Evolutionary conservation across 2,329 filamentous ascomycete species (phyloP).

Genomic region (Pezicula neosporulosa): DNA sequence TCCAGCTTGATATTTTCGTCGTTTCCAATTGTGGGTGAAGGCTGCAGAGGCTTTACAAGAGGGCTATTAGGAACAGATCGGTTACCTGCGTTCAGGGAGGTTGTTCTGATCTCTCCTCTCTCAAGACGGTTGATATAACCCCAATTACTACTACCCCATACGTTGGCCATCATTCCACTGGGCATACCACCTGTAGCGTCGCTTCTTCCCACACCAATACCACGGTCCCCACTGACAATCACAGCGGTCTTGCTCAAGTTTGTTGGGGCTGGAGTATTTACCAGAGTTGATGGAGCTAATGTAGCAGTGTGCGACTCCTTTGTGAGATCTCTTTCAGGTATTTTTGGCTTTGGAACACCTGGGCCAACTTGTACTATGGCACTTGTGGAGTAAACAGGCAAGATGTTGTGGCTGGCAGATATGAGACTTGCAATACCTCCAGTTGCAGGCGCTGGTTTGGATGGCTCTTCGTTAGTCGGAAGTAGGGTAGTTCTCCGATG

Average conservation of each 20-base stretch:
- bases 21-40: constrained; percentile 19
- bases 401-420: constrained; percentile 75
- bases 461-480: constrained; percentile 31
- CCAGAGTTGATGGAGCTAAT: constrained; percentile 78
- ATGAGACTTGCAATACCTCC: constrained; percentile 82
- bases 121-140: constrained; percentile 61
- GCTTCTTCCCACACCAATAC: constrained; percentile 56
- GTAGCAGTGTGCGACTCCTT: constrained; percentile 50
- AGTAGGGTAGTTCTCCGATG: constrained; percentile 70
- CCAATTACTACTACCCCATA: constrained; percentile 91
- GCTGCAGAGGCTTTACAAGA: constrained; percentile 18
- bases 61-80: constrained; percentile 21
- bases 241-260: constrained; percentile 85
- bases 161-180: constrained; percentile 83
- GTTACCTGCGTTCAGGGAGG: constrained; percentile 11
- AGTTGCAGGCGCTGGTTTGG: constrained; percentile 37
- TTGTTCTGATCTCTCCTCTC: constrained; percentile 42
- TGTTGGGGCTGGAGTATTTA: constrained; percentile 78
- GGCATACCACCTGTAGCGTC: constrained; percentile 70
- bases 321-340: constrained; percentile 32
- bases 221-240: constrained; percentile 73
- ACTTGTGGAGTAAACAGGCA: constrained; percentile 58
- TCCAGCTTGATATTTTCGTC: constrained; percentile 26
- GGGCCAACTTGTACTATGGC: constrained; percentile 20
- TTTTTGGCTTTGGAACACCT: constrained; percentile 29